Evolutionary conservation across 2,329 filamentous ascomycete species (phyloP).

Genomic region (Neurospora crassa): DNA sequence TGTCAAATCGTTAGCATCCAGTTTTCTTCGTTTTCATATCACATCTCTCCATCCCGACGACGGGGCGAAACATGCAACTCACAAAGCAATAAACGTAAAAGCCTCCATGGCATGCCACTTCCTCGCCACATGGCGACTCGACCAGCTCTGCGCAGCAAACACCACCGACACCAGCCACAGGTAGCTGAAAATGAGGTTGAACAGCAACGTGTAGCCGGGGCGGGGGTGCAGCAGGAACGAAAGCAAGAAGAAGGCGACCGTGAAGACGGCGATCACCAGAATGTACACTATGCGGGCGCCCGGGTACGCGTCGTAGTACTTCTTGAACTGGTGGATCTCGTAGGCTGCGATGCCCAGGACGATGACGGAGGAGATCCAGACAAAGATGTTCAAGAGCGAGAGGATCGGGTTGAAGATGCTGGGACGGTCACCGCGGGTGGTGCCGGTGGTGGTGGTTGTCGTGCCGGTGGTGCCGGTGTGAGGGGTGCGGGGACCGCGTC

Average conservation of each 20-base stretch:
- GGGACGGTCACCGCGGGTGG: neutral
- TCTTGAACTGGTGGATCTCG: constrained; percentile 8
- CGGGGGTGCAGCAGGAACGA: constrained; percentile 22
- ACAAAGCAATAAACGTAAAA: constrained; percentile 27
- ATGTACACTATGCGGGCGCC: constrained; percentile 22
- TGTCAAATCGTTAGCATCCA: neutral
- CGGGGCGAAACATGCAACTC: too few relatives aligned
- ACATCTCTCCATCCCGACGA: too few relatives aligned
- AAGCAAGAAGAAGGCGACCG: constrained; percentile 23
- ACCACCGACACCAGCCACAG: constrained; percentile 26
- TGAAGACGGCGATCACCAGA: constrained; percentile 25
- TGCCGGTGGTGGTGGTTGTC: constrained; percentile 1
- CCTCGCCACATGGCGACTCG: constrained; percentile 6
- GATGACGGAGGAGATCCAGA: constrained; percentile 26
- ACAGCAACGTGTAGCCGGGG: constrained; percentile 20
- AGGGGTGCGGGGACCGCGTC: constrained; percentile 8
- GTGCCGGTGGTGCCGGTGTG: neutral
- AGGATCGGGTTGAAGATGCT: constrained; percentile 18
- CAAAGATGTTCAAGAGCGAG: constrained; percentile 19
- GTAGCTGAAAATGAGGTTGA: constrained; percentile 28
- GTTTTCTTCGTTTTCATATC: too few relatives aligned
- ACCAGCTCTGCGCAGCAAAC: constrained; percentile 21
- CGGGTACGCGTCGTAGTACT: constrained; percentile 9
- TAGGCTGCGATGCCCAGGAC: constrained; percentile 26
- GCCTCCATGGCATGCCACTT: constrained; percentile 22